Evolutionary conservation across 371 early-diverging fungal species (phyloP), one percentile per base, ranked within the genome.

Genomic region (Neoconidiobolus thromboides): DNA sequence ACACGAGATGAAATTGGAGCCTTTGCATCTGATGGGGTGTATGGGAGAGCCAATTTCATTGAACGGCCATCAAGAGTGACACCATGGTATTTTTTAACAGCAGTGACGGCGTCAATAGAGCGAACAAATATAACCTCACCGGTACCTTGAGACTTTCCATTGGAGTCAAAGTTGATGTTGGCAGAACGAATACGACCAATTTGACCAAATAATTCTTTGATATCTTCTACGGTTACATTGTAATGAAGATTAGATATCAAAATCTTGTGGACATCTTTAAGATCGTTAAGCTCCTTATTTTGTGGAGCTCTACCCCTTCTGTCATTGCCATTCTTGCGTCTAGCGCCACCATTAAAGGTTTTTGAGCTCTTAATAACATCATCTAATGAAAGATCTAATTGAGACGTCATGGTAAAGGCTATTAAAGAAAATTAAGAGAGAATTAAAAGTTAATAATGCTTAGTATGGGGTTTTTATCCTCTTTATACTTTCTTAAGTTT

Each of bases 211-310:
- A 48, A 50, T 68, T 71, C 77, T 66, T 74, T 70, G 60, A 82
- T 68, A 60, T 89, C 87, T 10, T 65, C 70, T 68, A 84, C 77
- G 41, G 83, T 77, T 48, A 89, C 87, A 57, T 67, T 75, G 55
- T 68, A 73, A 68, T 81, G 81, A 43, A 89, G 76, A 73, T 87
- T 86, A 61, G 79, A 76, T 58, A 89, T 77, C 47, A 78, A 70
- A 50, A 87, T 79, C 73, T 83, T 81, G 67, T 75, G 73, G 60
- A 71, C 65, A 26, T 26, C 26, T 26, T 26, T 26, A 26, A 26
- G 26, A 26, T 26, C 26, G 26, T 26, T 26, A 26, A 26, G 26
- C 47, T 72, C 70, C 43, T 69, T 63, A 49, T 70, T 61, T 60
- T n/a, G 52, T 60, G 44, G 64, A 57, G 57, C 64, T 36, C 56